Evolutionary conservation across 73 alveolate genomes (phyloP).

Genomic region (Tetrahymena thermophila): DNA sequence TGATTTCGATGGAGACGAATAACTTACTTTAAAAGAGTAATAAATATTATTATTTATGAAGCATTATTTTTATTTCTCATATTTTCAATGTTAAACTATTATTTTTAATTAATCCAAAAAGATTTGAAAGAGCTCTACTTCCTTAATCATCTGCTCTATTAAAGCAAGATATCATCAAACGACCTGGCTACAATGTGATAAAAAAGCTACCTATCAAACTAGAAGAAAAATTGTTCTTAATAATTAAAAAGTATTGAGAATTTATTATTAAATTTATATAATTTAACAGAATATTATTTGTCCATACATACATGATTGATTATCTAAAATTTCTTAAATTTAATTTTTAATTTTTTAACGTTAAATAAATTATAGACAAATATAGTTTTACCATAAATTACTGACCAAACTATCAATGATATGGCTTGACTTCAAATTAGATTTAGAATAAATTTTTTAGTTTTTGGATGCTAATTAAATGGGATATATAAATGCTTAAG

Average conservation of each 20-base stretch:
- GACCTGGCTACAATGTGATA: not conserved
- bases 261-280: not conserved
- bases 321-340: not conserved
- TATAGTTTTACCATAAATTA: not conserved
- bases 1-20: not conserved
- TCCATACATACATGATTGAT: too few relatives aligned
- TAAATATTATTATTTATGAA: not conserved
- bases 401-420: not conserved
- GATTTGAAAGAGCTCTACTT: not conserved
- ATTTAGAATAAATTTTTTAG: not conserved
- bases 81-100: not conserved
- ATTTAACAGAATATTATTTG: too few relatives aligned
- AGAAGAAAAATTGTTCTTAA: not conserved
- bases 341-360: not conserved
- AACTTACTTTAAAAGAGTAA: not conserved
- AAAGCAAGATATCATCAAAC: not conserved
- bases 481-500: not conserved
- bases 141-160: not conserved
- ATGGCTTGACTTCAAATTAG: not conserved
- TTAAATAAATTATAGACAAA: not conserved
- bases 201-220: not conserved
- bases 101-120: not conserved
- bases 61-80: not conserved
- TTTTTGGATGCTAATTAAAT: not conserved
- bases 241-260: not conserved